These are phyloP conservation scores for Fusarium dimerum DNA, from an alignment of 2,329 filamentous ascomycete species.

Conservation along the genomic window DNA sequence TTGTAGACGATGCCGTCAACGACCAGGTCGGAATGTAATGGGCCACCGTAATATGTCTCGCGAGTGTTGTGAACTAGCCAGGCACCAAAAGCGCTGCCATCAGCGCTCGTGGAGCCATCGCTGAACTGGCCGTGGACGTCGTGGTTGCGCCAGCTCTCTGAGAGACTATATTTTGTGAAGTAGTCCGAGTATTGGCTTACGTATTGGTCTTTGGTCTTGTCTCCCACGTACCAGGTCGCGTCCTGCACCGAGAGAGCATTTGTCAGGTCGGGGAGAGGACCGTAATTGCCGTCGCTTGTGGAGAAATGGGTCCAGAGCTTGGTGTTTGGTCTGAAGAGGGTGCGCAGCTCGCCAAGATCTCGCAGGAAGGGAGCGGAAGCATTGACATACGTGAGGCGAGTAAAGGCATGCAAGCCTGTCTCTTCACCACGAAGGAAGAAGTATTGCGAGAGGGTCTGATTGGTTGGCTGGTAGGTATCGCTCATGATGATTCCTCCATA, in stretches of 20 bases:
- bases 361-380: constrained; percentile 52
- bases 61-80: constrained; percentile 65
- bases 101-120: constrained; percentile 40
- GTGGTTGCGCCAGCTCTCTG: constrained; percentile 57
- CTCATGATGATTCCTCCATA: constrained; percentile 61
- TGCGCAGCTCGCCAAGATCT: constrained; percentile 60
- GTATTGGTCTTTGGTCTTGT: constrained; percentile 53
- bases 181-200: constrained; percentile 56
- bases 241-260: constrained; percentile 57
- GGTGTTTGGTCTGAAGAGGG: constrained; percentile 59
- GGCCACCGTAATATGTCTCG: constrained; percentile 62
- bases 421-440: constrained; percentile 63
- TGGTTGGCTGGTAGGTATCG: constrained; percentile 56
- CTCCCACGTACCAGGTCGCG: constrained; percentile 61
- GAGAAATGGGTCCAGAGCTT: constrained; percentile 61
- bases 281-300: constrained; percentile 54
- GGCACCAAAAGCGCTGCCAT: constrained; percentile 55
- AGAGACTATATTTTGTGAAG: constrained; percentile 66
- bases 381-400: constrained; percentile 58
- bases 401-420: constrained; percentile 61
- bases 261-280: constrained; percentile 44
- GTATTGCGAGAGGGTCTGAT: constrained; percentile 61
- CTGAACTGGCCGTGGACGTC: constrained; percentile 53
- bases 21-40: constrained; percentile 59
- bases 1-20: constrained; percentile 67